Base-by-base conservation (phyloP, 208 protist species). In the Leishmania tarentolae region DNA sequence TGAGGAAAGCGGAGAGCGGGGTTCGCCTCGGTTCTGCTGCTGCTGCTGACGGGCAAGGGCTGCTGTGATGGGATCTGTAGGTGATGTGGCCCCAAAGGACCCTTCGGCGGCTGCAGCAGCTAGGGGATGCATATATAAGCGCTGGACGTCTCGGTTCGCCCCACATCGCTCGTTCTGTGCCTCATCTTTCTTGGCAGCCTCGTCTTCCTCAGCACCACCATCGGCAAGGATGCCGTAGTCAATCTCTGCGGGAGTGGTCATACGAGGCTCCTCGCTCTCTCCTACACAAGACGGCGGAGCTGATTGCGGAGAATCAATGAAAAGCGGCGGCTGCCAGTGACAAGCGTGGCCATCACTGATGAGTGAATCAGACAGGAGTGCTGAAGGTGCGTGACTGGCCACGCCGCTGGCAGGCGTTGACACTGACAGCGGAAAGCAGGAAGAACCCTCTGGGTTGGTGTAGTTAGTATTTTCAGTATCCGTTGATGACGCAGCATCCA, bases 1-100 rank as follows among this genome's bases (percentile, higher is more conserved):
- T 50, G 86, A 80, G 7, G 86, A 90, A 35, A 90, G 81, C 6
- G 86, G 86, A 11, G 82, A 86, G 61, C 82, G 75, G 3, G 82
- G 79, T 83, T 86, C 81, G 6, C 86, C 86, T 2, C 79, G 79
- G 31, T 63, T 70, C 28, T 83, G 79, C 79, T 88, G 85, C 85
- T 83, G 75, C 44, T 82, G 65, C 75, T 82, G 85, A 15, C 76
- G 72, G 5, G 81, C 79, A 53, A 89, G 77, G 8, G 86, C 86
- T 2, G 82, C 82, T 15, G 83, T 86, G 57, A 89, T 73, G 7
- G 86, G 86, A 37, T 89, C 86, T 21, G n/a, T 15, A 11, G 44
- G 19, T 44, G 40, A 42, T 28, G 37, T 5, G 40, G 71, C 35
- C 24, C 4, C 31, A 1, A 46, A 46, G 11, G 66, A 56, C 47